Percentiles rank a stretch among this genome's conserved stretches.
phyloP scores from a whole-genome alignment of 441 rosid species.

The Populus hybrid region DNA sequence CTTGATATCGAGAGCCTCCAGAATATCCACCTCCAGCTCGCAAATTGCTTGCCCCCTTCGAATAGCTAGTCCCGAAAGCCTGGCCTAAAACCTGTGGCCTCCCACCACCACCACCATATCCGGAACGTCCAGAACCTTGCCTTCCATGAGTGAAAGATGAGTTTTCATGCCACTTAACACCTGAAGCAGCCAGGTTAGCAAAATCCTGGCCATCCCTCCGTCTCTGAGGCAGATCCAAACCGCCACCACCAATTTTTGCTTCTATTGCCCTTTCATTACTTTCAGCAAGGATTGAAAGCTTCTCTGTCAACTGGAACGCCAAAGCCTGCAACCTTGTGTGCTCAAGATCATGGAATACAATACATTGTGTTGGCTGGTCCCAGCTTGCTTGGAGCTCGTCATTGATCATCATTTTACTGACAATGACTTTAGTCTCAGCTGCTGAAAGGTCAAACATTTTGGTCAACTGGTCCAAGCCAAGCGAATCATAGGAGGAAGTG shows the following conservation, averaged over 20 bases:
- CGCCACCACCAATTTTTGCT: conserved; percentile 57
- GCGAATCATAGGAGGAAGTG: conserved; percentile 50
- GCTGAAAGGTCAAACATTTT: conserved; percentile 63
- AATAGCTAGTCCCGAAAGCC: conserved; percentile 35
- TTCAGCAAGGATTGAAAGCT: conserved; percentile 53
- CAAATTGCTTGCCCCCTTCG: conserved; percentile 46
- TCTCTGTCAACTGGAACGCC: conserved; percentile 77
- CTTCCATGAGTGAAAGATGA: conserved; percentile 48
- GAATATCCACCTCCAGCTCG: conserved; percentile 51
- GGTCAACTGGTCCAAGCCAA: conserved; percentile 56
- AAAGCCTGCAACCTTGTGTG: conserved; percentile 64
- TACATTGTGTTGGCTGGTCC: conserved; percentile 80
- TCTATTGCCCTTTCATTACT: conserved; percentile 74
- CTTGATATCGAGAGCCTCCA: conserved; percentile 36
- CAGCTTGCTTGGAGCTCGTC: conserved; percentile 79
- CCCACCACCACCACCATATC: conserved; percentile 42
- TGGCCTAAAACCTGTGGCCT: conserved; percentile 41
- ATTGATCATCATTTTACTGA: conserved; percentile 73
- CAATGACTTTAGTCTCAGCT: conserved; percentile 47
- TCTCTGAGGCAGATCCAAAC: conserved; percentile 57
- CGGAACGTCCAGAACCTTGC: conserved; percentile 52
- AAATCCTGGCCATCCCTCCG: conserved; percentile 72
- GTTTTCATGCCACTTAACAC: conserved; percentile 74
- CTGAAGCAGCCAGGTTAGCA: conserved; percentile 42
- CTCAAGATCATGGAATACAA: conserved; percentile 67